phyloP scores from a whole-genome alignment of 2,329 filamentous ascomycete species.

The Alternaria atra region DNA sequence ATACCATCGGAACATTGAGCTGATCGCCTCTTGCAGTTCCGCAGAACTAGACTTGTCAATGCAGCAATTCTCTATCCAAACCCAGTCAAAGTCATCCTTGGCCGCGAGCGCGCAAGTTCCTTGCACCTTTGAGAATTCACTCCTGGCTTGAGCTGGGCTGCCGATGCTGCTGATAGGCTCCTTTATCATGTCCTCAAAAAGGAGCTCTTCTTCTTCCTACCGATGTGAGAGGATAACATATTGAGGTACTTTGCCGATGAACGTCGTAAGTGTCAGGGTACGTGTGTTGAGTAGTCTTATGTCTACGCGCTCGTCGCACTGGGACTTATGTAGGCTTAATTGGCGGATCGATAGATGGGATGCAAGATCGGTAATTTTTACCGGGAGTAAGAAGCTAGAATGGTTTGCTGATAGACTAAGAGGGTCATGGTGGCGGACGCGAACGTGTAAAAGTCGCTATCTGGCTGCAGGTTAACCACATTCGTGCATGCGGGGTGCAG shows the following conservation, averaged over 20 bases:
- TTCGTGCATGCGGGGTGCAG: neutral
- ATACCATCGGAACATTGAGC: conserved; percentile 28
- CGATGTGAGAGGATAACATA: conserved; percentile 28
- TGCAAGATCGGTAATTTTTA: neutral
- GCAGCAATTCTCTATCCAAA: conserved; percentile 28
- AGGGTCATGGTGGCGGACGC: neutral
- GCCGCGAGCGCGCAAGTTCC: neutral
- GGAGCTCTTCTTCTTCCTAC: conserved; percentile 20
- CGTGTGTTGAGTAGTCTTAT: neutral
- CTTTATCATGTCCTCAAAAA: conserved; percentile 12
- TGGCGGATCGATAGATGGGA: neutral
- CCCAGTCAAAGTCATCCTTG: conserved; percentile 1
- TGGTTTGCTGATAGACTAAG: neutral
- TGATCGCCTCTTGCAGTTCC: conserved; percentile 25
- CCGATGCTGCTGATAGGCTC: neutral
- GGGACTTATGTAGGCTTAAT: neutral
- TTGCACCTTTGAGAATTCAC: neutral
- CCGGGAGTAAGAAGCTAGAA: neutral
- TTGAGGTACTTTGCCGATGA: conserved; percentile 9
- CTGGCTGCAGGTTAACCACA: neutral
- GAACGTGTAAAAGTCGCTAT: neutral
- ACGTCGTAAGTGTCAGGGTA: neutral
- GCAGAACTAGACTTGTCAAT: conserved; percentile 26
- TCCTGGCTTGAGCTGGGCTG: neutral
- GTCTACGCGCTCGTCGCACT: neutral